Conservation (phyloP, 441 rosid genomes). For the Croton setiger region DNA sequence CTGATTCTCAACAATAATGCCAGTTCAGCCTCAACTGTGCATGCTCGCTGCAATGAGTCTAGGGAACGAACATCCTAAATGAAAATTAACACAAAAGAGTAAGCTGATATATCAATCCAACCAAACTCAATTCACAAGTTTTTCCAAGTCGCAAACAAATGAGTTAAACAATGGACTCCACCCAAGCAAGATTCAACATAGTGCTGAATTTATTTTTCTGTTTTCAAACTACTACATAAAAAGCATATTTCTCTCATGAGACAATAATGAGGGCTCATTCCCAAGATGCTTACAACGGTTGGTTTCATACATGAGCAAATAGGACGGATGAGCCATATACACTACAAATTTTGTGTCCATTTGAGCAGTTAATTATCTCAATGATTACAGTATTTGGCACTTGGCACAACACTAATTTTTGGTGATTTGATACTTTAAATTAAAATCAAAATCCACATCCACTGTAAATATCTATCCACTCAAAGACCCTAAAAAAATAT, state of each 20-base stretch:
- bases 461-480: no score
- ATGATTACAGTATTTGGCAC: no score
- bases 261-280: background rate
- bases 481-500: background rate
- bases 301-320: background rate
- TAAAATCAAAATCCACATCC: no score
- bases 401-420: no score
- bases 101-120: slow-evolving; percentile 4
- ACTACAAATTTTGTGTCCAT: background rate
- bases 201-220: background rate
- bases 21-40: slow-evolving; percentile 86
- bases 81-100: background rate
- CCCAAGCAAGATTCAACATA: background rate
- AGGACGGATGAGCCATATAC: background rate
- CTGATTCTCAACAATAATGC: slow-evolving; percentile 84
- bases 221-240: background rate
- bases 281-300: background rate
- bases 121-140: background rate
- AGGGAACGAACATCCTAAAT: slow-evolving; percentile 70
- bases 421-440: no score
- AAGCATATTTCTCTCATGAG: background rate
- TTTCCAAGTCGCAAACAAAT: background rate
- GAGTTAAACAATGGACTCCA: background rate
- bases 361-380: no score
- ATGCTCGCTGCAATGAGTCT: slow-evolving; percentile 79